A percentile compares a stretch with the other conserved stretches of the same genome.
phyloP scores from a whole-genome alignment of 805 yeast species.

The Ogataea angusta region DNA sequence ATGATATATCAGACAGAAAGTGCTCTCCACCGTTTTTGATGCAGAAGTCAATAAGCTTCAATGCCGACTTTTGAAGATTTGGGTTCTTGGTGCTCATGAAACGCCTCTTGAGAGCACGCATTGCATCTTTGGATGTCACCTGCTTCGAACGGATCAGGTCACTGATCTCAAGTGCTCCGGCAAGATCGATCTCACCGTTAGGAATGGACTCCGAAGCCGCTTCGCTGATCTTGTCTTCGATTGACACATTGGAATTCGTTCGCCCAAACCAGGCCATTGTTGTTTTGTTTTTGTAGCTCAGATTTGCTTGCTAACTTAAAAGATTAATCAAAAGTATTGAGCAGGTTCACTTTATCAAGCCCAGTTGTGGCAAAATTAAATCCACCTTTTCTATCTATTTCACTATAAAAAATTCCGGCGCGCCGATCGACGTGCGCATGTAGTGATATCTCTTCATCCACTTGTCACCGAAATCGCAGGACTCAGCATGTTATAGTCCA shows the following conservation, averaged over 20 bases:
- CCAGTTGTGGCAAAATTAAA: conserved; percentile 7
- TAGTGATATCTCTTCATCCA: not conserved
- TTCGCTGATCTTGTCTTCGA: conserved; percentile 63
- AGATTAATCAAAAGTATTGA: not conserved
- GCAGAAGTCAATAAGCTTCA: conserved; percentile 79
- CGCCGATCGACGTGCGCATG: conserved; percentile 11
- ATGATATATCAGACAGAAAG: conserved; percentile 72
- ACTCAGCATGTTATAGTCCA: conserved; percentile 29
- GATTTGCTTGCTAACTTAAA: not conserved
- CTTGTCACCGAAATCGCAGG: conserved; percentile 23
- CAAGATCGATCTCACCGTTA: conserved; percentile 79
- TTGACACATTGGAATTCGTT: conserved; percentile 31
- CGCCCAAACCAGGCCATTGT: conserved; percentile 51
- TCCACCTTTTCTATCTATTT: not conserved
- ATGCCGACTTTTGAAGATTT: conserved; percentile 68
- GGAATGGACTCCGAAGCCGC: conserved; percentile 93
- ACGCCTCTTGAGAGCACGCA: conserved; percentile 79
- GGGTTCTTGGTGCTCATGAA: conserved; percentile 63
- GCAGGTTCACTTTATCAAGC: not conserved
- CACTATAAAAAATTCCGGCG: conserved; percentile 6
- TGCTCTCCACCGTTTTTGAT: conserved; percentile 91
- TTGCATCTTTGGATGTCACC: conserved; percentile 74
- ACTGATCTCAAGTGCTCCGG: conserved; percentile 73
- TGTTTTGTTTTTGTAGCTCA: not conserved
- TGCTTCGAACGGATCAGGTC: conserved; percentile 82